Conservation (phyloP, 2,329 filamentous ascomycete species). For the Talaromyces sp. region DNA sequence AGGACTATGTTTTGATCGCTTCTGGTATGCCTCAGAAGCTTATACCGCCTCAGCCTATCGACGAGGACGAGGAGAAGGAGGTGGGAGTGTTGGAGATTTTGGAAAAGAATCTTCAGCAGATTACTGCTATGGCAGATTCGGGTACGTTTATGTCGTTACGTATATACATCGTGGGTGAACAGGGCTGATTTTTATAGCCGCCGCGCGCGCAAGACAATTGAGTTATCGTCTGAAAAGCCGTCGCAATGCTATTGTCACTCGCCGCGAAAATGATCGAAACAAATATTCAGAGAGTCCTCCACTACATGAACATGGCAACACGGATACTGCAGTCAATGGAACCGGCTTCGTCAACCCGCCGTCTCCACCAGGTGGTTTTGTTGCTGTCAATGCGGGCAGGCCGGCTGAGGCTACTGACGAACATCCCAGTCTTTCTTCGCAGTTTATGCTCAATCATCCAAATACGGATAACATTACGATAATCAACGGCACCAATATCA, state of each 20-base stretch:
- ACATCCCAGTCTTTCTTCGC: slow-evolving; percentile 26
- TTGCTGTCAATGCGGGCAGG: slow-evolving; percentile 50
- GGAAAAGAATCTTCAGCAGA: slow-evolving; percentile 68
- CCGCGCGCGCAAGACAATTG: slow-evolving; percentile 67
- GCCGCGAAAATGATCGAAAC: slow-evolving; percentile 47
- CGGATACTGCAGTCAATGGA: slow-evolving; percentile 23
- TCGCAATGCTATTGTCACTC: slow-evolving; percentile 64
- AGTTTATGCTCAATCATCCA: slow-evolving; percentile 39
- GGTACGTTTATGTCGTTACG: slow-evolving; percentile 38
- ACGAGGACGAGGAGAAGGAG: slow-evolving; percentile 82
- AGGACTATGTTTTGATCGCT: slow-evolving; percentile 78
- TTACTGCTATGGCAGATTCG: slow-evolving; percentile 78
- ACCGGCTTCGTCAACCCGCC: slow-evolving; percentile 31
- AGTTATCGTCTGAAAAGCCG: slow-evolving; percentile 75
- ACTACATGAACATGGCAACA: slow-evolving; percentile 32
- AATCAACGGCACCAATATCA: slow-evolving; percentile 45
- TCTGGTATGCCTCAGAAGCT: slow-evolving; percentile 78
- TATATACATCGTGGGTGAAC: background rate
- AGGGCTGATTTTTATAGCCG: slow-evolving; percentile 44
- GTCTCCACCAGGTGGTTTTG: slow-evolving; percentile 51
- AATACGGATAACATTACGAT: slow-evolving; percentile 45
- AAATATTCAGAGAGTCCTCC: slow-evolving; percentile 32
- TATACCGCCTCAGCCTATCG: slow-evolving; percentile 72
- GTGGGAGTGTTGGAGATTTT: slow-evolving; percentile 77
- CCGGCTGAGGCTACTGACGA: slow-evolving; percentile 37